Percentiles rank a stretch among this genome's conserved stretches.
Conservation (phyloP, 495 filamentous ascomycete species). For the Annulohypoxylon moriforme region DNA sequence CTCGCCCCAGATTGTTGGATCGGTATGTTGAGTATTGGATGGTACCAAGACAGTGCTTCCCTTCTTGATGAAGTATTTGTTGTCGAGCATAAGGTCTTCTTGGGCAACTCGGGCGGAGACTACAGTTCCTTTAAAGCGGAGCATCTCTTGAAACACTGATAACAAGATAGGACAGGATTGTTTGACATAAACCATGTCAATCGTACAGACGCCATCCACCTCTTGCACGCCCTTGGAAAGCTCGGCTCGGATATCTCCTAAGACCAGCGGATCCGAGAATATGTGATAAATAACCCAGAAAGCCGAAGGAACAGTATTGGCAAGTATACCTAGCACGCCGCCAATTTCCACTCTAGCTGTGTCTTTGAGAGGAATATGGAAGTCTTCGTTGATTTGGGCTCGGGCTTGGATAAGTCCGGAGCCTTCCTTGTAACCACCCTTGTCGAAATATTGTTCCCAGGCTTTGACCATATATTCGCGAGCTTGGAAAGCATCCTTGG, state of each 20-base stretch:
- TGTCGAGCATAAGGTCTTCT: conserved; percentile 40
- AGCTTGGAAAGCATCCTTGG: not conserved
- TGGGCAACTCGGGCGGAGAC: conserved; percentile 27
- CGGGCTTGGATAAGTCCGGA: conserved; percentile 6
- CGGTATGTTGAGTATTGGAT: conserved; percentile 28
- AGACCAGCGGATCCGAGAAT: conserved; percentile 16
- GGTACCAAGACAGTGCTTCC: conserved; percentile 41
- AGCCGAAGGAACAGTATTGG: not conserved
- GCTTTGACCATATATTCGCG: conserved; percentile 6
- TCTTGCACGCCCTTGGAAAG: conserved; percentile 27
- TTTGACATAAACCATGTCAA: conserved; percentile 34
- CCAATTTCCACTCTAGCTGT: not conserved
- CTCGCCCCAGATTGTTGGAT: conserved; percentile 49
- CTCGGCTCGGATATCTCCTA: conserved; percentile 42
- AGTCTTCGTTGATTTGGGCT: not conserved
- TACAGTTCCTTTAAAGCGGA: conserved; percentile 39
- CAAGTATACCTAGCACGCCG: not conserved
- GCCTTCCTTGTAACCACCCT: not conserved
- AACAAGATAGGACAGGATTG: conserved; percentile 41
- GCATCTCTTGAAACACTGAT: conserved; percentile 46
- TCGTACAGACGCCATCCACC: conserved; percentile 20
- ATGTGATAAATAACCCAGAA: conserved; percentile 3
- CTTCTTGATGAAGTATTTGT: conserved; percentile 43
- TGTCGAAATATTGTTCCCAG: conserved; percentile 13
- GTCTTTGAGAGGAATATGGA: not conserved